phyloP scores from a whole-genome alignment of 306 rosid species.

The Heteromeles arbutifolia region DNA sequence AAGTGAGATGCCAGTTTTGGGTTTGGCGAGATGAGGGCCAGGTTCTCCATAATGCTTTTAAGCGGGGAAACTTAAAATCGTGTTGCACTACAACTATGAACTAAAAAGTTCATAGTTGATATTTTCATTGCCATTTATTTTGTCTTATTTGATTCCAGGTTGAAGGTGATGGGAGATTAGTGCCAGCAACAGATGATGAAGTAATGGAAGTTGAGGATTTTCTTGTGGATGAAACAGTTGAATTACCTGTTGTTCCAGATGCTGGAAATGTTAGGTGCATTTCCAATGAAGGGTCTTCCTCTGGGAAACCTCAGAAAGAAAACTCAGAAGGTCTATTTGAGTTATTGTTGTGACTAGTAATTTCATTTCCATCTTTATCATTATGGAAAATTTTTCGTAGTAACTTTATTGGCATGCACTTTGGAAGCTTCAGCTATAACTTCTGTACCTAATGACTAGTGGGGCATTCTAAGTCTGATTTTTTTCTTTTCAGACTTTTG shows the following conservation, averaged over 20 bases:
- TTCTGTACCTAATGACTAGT: neutral
- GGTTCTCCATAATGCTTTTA: neutral
- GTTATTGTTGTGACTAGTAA: conserved; percentile 11
- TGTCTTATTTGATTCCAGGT: conserved; percentile 50
- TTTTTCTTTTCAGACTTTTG: neutral
- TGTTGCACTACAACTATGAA: neutral
- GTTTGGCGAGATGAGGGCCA: neutral
- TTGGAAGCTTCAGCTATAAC: neutral
- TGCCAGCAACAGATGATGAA: conserved; percentile 97
- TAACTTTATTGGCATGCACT: neutral
- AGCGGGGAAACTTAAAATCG: neutral
- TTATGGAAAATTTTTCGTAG: neutral
- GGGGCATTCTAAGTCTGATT: neutral
- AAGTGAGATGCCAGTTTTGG: neutral
- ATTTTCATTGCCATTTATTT: neutral
- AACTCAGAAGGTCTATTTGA: conserved; percentile 58
- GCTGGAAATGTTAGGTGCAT: conserved; percentile 52
- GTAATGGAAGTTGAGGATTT: conserved; percentile 83
- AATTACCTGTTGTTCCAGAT: conserved; percentile 50
- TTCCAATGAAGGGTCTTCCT: conserved; percentile 50
- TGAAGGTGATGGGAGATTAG: conserved; percentile 96
- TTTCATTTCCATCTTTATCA: neutral
- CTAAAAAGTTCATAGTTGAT: neutral
- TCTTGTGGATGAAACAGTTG: conserved; percentile 68
- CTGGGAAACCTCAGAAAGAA: conserved; percentile 60